Percentiles rank a stretch among this genome's conserved stretches.
phyloP scores from a whole-genome alignment of 129 eudicot genomes.

The Heracleum sosnowskyi region DNA sequence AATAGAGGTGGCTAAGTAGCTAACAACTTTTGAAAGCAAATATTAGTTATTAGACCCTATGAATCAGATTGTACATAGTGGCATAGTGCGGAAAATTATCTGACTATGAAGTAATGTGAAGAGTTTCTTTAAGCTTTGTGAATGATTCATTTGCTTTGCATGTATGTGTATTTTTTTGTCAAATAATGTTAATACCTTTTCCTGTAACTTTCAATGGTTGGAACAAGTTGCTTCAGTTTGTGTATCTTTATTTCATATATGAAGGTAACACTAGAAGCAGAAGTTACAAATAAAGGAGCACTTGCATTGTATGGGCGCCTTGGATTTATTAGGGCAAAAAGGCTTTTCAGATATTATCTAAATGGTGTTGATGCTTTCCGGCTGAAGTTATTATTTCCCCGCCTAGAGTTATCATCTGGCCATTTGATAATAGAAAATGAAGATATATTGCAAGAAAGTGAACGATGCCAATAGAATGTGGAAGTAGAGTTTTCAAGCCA shows the following conservation, averaged over 20 bases:
- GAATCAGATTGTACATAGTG: neutral
- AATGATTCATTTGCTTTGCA: neutral
- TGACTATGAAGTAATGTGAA: neutral
- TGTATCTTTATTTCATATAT: neutral
- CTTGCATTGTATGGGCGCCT: conserved; percentile 85
- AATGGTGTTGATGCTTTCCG: conserved; percentile 98
- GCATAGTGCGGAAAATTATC: neutral
- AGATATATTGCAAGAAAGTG: conserved; percentile 7
- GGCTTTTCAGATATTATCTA: conserved; percentile 82
- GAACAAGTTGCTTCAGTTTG: neutral
- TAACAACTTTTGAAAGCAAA: neutral
- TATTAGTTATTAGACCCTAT: neutral
- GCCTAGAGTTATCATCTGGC: conserved; percentile 33
- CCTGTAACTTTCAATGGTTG: neutral
- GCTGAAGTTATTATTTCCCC: conserved; percentile 74
- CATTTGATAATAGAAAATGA: conserved; percentile 22
- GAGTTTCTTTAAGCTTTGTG: neutral
- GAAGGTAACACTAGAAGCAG: conserved; percentile 93
- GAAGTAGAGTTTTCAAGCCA: neutral
- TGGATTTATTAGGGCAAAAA: conserved; percentile 88
- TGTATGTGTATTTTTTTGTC: neutral
- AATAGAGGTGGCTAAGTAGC: neutral
- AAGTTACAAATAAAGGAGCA: conserved; percentile 94
- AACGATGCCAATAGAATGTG: neutral
- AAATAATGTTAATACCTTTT: neutral